Evolutionary conservation across 2,329 filamentous ascomycete genomes (phyloP).

Genomic region (Trichocomaceae sp.): DNA sequence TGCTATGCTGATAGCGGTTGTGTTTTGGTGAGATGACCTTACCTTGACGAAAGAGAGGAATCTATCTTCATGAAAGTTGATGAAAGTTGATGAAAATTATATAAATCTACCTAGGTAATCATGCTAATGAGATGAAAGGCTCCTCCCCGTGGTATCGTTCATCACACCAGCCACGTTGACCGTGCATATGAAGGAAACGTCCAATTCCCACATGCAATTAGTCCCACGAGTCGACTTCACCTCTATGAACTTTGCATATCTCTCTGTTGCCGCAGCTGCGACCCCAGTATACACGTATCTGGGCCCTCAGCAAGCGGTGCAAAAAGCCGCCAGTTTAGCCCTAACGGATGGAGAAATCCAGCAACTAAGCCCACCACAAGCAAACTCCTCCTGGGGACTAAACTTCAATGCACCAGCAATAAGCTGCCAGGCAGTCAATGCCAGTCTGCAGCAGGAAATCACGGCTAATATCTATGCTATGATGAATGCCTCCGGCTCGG

Average conservation of each 20-base stretch:
- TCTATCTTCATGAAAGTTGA: too few species aligned
- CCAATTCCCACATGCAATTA: background rate
- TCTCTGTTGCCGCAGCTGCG: background rate
- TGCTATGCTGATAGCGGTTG: background rate
- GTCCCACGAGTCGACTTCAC: conserved; percentile 5
- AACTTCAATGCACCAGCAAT: background rate
- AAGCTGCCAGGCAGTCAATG: background rate
- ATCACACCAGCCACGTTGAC: background rate
- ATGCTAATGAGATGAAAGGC: too few species aligned
- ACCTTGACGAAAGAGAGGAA: background rate
- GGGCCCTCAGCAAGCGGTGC: background rate
- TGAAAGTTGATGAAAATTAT: too few species aligned
- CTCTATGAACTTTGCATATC: conserved; percentile 2
- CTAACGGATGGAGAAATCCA: background rate
- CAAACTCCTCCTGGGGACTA: background rate
- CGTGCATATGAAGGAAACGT: background rate
- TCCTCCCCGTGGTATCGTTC: background rate
- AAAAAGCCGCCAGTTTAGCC: background rate
- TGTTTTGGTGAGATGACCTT: conserved; percentile 6
- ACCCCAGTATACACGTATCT: background rate
- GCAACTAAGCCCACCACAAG: background rate
- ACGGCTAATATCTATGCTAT: background rate
- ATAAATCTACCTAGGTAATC: too few species aligned
- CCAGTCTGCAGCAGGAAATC: background rate
- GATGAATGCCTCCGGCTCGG: background rate